These are phyloP conservation scores for Golubevia sp. DNA, from an alignment of 1,284 basidiomycete species.

Conservation along the genomic window DNA sequence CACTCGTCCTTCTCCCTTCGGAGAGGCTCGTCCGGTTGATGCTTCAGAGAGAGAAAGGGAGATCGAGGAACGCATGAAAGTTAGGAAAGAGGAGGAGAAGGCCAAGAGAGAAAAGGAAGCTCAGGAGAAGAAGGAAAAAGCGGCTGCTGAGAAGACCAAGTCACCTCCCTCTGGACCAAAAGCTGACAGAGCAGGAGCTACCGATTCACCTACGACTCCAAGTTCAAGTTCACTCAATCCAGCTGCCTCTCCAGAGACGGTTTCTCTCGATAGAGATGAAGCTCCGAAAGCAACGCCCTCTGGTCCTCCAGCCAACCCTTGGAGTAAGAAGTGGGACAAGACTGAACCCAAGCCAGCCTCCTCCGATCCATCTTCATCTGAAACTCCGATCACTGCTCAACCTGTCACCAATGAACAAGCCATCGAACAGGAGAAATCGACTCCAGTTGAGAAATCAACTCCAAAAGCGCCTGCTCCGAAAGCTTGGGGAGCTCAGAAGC, in stretches of 20 bases:
- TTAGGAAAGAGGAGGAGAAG: conserved; percentile 9
- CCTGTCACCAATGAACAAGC: neutral
- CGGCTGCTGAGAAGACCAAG: conserved; percentile 29
- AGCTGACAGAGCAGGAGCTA: neutral
- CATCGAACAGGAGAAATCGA: neutral
- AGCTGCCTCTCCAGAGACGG: neutral
- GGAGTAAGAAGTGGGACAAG: neutral
- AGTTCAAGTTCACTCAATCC: neutral
- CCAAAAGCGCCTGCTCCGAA: neutral
- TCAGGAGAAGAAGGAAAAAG: conserved; percentile 47
- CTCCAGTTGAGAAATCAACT: neutral
- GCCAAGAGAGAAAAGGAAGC: conserved; percentile 31
- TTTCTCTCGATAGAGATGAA: neutral
- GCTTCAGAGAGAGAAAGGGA: conserved; percentile 76
- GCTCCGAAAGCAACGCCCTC: neutral
- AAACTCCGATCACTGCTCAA: no score
- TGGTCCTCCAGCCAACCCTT: neutral
- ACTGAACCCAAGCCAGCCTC: neutral
- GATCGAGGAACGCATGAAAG: conserved; percentile 66
- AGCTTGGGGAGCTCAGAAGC: neutral
- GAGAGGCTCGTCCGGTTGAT: conserved; percentile 87
- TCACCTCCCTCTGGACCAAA: no score
- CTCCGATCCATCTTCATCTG: neutral
- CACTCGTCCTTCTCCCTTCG: conserved; percentile 75
- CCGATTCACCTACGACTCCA: neutral